Conservation (phyloP, 495 filamentous ascomycete species). For the Lepraria neglecta region DNA sequence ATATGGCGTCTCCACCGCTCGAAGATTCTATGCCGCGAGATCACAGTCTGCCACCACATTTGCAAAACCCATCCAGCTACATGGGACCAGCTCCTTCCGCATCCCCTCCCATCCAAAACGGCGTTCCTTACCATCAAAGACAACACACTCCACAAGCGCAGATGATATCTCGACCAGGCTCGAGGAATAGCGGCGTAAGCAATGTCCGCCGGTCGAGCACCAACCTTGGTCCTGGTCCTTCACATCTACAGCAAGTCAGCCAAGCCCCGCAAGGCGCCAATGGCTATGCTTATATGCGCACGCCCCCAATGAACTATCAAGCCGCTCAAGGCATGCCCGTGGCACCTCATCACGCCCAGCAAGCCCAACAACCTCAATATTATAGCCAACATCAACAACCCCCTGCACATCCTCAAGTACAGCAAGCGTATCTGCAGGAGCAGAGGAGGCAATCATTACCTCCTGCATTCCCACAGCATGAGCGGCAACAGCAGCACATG, state of each 20-base stretch:
- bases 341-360: conserved; percentile 34
- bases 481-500: conserved; percentile 34
- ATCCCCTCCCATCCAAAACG: conserved; percentile 84
- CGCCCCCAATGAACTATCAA: conserved; percentile 76
- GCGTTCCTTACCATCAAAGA: conserved; percentile 61
- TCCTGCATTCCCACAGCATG: conserved; percentile 44
- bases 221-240: conserved; percentile 61
- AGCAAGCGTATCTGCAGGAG: conserved; percentile 64
- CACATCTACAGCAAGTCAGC: conserved; percentile 43
- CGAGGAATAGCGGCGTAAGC: conserved; percentile 49
- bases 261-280: conserved; percentile 40
- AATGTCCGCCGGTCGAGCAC: conserved; percentile 69
- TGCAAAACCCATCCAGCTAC: conserved; percentile 67
- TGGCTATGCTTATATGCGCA: conserved; percentile 77
- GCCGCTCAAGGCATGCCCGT: conserved; percentile 33
- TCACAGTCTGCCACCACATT: conserved; percentile 60
- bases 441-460: conserved; percentile 57
- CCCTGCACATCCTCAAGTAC: conserved; percentile 48
- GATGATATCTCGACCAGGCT: conserved; percentile 69
- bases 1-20: conserved; percentile 57
- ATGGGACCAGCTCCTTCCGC: conserved; percentile 81
- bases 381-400: conserved; percentile 38
- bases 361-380: conserved; percentile 38
- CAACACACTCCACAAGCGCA: conserved; percentile 77
- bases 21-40: conserved; percentile 54